These are phyloP conservation scores for Neofusicoccum laricinum DNA, from an alignment of 2,329 filamentous ascomycete genomes.

Conservation along the genomic window DNA sequence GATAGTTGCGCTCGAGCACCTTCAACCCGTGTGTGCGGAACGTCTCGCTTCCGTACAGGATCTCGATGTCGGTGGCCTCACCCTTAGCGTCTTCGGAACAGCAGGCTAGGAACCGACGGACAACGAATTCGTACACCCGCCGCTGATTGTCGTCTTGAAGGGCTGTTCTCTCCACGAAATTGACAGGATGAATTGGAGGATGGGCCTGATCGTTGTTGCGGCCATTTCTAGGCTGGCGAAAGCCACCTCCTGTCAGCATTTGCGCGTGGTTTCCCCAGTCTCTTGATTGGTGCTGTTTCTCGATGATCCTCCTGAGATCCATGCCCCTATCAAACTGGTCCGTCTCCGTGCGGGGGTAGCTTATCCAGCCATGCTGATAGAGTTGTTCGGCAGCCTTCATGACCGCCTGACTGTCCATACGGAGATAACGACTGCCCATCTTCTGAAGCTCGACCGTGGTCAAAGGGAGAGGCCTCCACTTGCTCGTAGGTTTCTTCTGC, in stretches of 20 bases:
- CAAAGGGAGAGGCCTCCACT: conserved; percentile 88
- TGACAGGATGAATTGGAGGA: conserved; percentile 93
- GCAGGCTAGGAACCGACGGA: conserved; percentile 87
- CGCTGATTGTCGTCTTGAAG: conserved; percentile 66
- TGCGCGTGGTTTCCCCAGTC: conserved; percentile 81
- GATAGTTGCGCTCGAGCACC: conserved; percentile 85
- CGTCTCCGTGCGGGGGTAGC: conserved; percentile 95
- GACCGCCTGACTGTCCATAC: conserved; percentile 86
- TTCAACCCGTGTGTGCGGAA: conserved; percentile 82
- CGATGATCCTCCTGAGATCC: conserved; percentile 73
- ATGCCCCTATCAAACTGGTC: conserved; percentile 92
- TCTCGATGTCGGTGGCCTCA: conserved; percentile 77
- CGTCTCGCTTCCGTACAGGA: conserved; percentile 76
- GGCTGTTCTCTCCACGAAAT: conserved; percentile 65
- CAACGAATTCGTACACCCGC: conserved; percentile 87
- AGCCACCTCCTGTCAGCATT: conserved; percentile 69
- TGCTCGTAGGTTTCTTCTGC: conserved; percentile 85
- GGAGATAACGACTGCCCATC: conserved; percentile 82
- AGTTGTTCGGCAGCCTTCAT: conserved; percentile 84
- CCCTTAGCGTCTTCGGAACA: conserved; percentile 93
- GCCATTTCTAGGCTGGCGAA: conserved; percentile 77
- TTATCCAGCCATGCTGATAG: conserved; percentile 94
- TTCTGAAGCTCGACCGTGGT: conserved; percentile 97
- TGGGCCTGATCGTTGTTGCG: conserved; percentile 94
- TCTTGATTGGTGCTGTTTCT: conserved; percentile 76